phyloP scores from a whole-genome alignment of 495 filamentous ascomycete genomes.

The Penicillium samsonianum region DNA sequence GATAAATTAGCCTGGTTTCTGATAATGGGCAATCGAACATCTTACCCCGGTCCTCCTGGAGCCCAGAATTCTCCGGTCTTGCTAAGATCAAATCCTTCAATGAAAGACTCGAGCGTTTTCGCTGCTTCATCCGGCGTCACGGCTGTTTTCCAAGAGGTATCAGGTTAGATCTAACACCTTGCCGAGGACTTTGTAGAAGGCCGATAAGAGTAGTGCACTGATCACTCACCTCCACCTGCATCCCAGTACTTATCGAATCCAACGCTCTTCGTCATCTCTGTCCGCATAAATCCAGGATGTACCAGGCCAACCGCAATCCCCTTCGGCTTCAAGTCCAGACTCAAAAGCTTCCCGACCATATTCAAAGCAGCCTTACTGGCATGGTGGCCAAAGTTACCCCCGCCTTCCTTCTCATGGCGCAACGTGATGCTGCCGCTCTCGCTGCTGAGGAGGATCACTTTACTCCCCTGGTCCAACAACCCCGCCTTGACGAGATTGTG shows the following conservation, averaged over 20 bases:
- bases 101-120: slow-evolving; percentile 59
- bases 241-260: slow-evolving; percentile 74
- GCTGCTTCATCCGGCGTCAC: slow-evolving; percentile 70
- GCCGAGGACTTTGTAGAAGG: background rate
- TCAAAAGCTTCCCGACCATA: slow-evolving; percentile 72
- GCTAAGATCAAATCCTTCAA: slow-evolving; percentile 60
- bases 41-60: slow-evolving; percentile 63
- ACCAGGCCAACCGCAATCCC: slow-evolving; percentile 65
- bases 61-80: slow-evolving; percentile 74
- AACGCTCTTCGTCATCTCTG: slow-evolving; percentile 69
- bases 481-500: slow-evolving; percentile 58
- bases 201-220: background rate
- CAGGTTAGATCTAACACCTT: background rate
- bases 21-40: slow-evolving; percentile 8
- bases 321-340: slow-evolving; percentile 64
- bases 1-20: slow-evolving; percentile 6
- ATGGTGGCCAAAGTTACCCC: slow-evolving; percentile 74
- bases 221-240: slow-evolving; percentile 57
- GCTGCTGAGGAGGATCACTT: slow-evolving; percentile 65
- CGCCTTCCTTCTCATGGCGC: slow-evolving; percentile 65
- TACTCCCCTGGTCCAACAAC: slow-evolving; percentile 52
- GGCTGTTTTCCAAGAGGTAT: slow-evolving; percentile 39
- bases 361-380: slow-evolving; percentile 71
- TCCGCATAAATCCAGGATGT: slow-evolving; percentile 76
- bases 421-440: slow-evolving; percentile 70